phyloP scores from a whole-genome alignment of 495 filamentous ascomycete species.

The Thozetella sp. region DNA sequence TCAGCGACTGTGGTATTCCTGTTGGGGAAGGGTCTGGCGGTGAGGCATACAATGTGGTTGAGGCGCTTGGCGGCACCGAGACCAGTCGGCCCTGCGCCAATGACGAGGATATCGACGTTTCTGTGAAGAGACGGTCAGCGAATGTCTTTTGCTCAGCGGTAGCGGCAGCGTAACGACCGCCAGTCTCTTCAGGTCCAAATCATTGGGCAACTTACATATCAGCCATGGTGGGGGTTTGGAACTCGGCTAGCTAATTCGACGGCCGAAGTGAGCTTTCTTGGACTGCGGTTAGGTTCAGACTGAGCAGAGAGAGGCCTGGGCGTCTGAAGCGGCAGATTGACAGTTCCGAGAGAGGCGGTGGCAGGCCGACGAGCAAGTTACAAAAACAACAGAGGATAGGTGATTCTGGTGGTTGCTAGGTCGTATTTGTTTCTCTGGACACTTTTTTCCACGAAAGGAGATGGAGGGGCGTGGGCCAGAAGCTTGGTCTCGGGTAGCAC shows the following conservation, averaged over 20 bases:
- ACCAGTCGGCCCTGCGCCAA: constrained; percentile 96
- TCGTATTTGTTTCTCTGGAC: constrained; percentile 13
- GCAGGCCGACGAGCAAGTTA: background rate
- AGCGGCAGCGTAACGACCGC: background rate
- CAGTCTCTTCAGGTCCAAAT: background rate
- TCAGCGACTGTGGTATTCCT: constrained; percentile 20
- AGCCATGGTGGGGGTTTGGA: constrained; percentile 25
- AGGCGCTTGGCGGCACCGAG: constrained; percentile 97
- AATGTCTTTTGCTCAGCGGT: constrained; percentile 10
- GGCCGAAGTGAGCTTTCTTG: background rate
- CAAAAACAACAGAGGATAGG: constrained; percentile 1
- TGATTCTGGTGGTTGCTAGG: constrained; percentile 12
- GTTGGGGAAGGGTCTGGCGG: constrained; percentile 23
- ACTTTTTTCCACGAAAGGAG: constrained; percentile 10
- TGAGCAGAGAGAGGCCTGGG: background rate
- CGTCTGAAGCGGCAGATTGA: background rate
- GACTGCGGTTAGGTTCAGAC: background rate
- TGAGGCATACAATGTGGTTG: constrained; percentile 81
- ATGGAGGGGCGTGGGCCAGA: constrained; percentile 14
- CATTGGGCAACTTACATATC: constrained; percentile 28
- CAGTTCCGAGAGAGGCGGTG: background rate
- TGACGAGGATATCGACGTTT: constrained; percentile 95
- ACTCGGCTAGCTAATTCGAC: background rate
- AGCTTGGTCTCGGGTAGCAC: background rate
- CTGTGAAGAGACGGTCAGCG: constrained; percentile 43